phyloP scores from a whole-genome alignment of 805 yeast genomes.

The Komagataella pseudopastoris region DNA sequence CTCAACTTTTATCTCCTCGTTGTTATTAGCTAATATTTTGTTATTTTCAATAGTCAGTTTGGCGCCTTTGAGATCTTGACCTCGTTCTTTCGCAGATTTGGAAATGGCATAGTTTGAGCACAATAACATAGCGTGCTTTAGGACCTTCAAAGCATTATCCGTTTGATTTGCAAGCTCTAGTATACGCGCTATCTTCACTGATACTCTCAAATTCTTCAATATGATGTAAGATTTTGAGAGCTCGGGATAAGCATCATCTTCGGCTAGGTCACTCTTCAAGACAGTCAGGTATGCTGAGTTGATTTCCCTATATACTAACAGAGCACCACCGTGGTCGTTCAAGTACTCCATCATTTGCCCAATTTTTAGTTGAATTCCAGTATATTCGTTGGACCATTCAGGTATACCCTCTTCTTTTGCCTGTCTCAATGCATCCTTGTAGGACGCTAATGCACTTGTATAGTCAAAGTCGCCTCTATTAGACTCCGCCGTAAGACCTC shows the following conservation, averaged over 20 bases:
- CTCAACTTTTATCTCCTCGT: conserved; percentile 1
- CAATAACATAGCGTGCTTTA: background rate
- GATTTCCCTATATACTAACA: conserved; percentile 34
- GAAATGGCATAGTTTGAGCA: background rate
- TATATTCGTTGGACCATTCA: conserved; percentile 62
- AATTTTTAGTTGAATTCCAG: conserved; percentile 79
- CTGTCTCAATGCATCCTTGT: conserved; percentile 59
- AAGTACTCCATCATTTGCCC: conserved; percentile 54
- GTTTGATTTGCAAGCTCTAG: conserved; percentile 37
- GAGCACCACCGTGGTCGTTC: background rate
- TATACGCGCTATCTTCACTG: conserved; percentile 27
- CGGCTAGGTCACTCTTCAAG: conserved; percentile 14
- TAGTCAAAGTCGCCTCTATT: conserved; percentile 52
- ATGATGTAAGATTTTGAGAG: conserved; percentile 41
- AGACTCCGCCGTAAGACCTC: conserved; percentile 76
- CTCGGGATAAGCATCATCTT: conserved; percentile 22
- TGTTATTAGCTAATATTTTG: background rate
- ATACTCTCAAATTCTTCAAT: conserved; percentile 57
- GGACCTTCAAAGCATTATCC: background rate
- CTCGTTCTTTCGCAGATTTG: background rate
- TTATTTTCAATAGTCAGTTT: background rate
- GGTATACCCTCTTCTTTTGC: conserved; percentile 44
- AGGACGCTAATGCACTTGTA: conserved; percentile 53
- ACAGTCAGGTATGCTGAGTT: conserved; percentile 44
- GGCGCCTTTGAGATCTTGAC: background rate